phyloP scores from a whole-genome alignment of 306 rosid genomes.

The Medicago truncatula region DNA sequence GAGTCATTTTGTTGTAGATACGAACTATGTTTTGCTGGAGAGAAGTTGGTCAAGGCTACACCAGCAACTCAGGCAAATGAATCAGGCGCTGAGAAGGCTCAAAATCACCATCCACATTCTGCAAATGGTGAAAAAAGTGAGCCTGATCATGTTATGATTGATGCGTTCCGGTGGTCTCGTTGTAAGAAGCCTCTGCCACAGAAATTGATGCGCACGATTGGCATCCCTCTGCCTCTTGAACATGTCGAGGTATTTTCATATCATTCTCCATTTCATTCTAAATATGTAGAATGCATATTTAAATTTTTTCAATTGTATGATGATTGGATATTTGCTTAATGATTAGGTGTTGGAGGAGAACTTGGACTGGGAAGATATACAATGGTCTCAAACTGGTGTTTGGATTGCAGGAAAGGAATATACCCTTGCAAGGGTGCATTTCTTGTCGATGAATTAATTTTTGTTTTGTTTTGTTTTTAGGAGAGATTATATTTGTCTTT shows the following conservation, averaged over 20 bases:
- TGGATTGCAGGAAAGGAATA: constrained; percentile 94
- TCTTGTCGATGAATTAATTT: constrained; percentile 70
- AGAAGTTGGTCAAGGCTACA: constrained; percentile 69
- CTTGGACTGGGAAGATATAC: constrained; percentile 94
- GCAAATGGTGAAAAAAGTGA: constrained; percentile 74
- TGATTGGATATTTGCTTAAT: not conserved
- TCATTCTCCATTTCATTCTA: not conserved
- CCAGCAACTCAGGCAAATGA: constrained; percentile 66
- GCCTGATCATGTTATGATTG: constrained; percentile 61
- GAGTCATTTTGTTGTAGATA: constrained; percentile 59
- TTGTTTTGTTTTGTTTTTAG: not conserved
- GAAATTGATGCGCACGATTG: constrained; percentile 76
- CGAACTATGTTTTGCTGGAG: constrained; percentile 89
- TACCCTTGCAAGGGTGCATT: constrained; percentile 88
- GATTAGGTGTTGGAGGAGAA: constrained; percentile 85
- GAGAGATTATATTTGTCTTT: not conserved
- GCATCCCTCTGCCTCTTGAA: constrained; percentile 89
- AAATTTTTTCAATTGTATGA: not conserved
- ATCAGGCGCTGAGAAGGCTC: constrained; percentile 63
- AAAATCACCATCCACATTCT: constrained; percentile 64
- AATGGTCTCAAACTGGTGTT: constrained; percentile 98
- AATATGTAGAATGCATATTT: not conserved
- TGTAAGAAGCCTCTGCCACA: constrained; percentile 92
- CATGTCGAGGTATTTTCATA: constrained; percentile 73
- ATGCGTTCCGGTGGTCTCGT: constrained; percentile 87